phyloP scores from a whole-genome alignment of 352 stramenopile species.

The Peronosclerospora sorghi region DNA sequence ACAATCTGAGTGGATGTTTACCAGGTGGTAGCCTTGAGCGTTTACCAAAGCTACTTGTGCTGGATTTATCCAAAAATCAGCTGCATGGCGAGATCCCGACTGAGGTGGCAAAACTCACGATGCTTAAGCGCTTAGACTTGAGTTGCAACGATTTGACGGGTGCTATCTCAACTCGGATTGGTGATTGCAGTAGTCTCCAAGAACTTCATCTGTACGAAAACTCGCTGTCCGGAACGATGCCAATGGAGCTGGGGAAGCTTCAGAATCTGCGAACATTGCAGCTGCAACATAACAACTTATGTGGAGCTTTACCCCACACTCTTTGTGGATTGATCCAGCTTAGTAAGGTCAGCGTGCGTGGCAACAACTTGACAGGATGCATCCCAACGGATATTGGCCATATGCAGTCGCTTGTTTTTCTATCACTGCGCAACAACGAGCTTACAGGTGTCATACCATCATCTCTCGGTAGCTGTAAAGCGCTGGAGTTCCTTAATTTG shows the following conservation, averaged over 20 bases:
- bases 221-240: slow-evolving; percentile 47
- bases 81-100: slow-evolving; percentile 53
- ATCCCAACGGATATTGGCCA: slow-evolving; percentile 56
- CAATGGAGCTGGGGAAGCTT: slow-evolving; percentile 39
- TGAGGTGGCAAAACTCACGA: slow-evolving; percentile 37
- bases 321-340: slow-evolving; percentile 53
- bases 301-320: slow-evolving; percentile 33
- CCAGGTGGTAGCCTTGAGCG: slow-evolving; percentile 28
- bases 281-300: slow-evolving; percentile 77
- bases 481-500: slow-evolving; percentile 78
- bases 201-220: slow-evolving; percentile 78
- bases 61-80: slow-evolving; percentile 78
- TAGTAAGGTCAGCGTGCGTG: slow-evolving; percentile 56
- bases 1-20: slow-evolving; percentile 35
- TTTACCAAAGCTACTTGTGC: slow-evolving; percentile 55
- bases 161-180: slow-evolving; percentile 30
- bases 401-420: slow-evolving; percentile 61
- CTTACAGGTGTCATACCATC: slow-evolving; percentile 52
- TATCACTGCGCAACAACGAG: slow-evolving; percentile 81
- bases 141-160: slow-evolving; percentile 74
- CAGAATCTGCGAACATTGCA: slow-evolving; percentile 58
- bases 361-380: slow-evolving; percentile 60
- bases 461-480: slow-evolving; percentile 58
- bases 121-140: slow-evolving; percentile 52
- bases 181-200: slow-evolving; percentile 48